Conservation (phyloP, 805 yeast species). For the Myxozyma neotropica region DNA sequence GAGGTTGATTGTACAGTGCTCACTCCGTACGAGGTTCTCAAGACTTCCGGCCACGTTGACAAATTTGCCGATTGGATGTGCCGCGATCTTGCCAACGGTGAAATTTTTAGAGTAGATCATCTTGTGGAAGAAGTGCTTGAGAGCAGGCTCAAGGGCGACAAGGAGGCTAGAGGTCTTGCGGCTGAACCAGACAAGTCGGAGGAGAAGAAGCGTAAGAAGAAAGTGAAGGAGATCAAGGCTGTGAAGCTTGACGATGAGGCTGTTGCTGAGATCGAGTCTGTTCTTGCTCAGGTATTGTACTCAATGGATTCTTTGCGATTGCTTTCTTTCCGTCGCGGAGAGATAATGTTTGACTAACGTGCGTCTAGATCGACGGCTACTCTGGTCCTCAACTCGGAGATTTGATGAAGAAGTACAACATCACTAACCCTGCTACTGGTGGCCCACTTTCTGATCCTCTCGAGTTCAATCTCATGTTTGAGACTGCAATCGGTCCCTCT, state of each 20-base stretch:
- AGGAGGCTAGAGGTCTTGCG: conserved; percentile 87
- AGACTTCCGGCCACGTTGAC: conserved; percentile 99
- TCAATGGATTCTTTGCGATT: not conserved
- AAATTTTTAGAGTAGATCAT: conserved; percentile 98
- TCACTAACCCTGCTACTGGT: conserved; percentile 89
- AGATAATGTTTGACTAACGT: not conserved
- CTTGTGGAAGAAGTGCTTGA: conserved; percentile 97
- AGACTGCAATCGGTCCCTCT: conserved; percentile 98
- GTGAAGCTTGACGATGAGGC: conserved; percentile 76
- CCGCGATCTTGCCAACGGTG: conserved; percentile 92
- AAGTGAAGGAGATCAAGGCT: conserved; percentile 92
- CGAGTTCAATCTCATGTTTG: conserved; percentile 98
- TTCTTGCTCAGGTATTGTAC: conserved; percentile 59
- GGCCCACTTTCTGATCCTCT: conserved; percentile 84
- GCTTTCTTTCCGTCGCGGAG: not conserved
- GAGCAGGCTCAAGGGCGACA: conserved; percentile 93
- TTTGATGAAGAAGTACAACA: conserved; percentile 76
- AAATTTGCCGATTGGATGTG: conserved; percentile 99
- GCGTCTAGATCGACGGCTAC: conserved; percentile 76
- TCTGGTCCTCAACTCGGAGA: conserved; percentile 92
- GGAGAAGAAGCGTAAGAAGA: conserved; percentile 91
- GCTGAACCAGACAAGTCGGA: conserved; percentile 66
- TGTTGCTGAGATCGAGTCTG: conserved; percentile 77
- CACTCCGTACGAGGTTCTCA: conserved; percentile 96
- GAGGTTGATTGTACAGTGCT: conserved; percentile 98